Conservation (phyloP, 164 flowering plant species). For the Nelumbo lutea region DNA sequence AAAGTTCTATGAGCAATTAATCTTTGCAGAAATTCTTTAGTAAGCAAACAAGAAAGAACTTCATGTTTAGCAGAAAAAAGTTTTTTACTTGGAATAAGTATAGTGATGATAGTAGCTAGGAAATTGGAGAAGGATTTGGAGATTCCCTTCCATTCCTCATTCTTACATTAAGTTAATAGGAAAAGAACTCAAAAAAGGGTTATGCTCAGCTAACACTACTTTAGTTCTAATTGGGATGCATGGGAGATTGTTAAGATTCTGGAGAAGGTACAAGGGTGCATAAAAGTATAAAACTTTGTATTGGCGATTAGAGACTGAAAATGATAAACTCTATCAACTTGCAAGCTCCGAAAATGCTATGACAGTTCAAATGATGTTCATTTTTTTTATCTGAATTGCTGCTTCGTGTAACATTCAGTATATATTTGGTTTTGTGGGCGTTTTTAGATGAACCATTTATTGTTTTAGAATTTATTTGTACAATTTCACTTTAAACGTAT, state of each 20-base stretch:
- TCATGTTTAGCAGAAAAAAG: background rate
- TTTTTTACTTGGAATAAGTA: background rate
- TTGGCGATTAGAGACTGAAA: background rate
- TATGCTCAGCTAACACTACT: background rate
- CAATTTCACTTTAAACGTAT: too few species aligned
- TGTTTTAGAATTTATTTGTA: too few species aligned
- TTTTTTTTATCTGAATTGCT: background rate
- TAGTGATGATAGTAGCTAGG: background rate
- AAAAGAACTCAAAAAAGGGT: background rate
- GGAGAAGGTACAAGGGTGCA: background rate
- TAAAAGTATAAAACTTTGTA: background rate
- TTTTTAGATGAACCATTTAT: too few species aligned
- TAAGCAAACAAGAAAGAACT: background rate
- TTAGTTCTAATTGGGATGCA: background rate
- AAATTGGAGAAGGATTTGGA: background rate
- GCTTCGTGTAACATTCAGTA: background rate
- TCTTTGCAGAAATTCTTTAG: background rate
- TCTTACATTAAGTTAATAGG: background rate
- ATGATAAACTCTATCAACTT: background rate
- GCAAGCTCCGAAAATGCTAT: background rate
- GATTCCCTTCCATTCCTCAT: background rate
- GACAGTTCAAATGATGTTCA: background rate
- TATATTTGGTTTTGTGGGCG: too few species aligned
- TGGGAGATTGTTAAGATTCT: background rate
- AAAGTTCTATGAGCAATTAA: background rate